These are phyloP conservation scores for Benincasa hispida DNA, from an alignment of 306 rosid genomes.

Conservation along the genomic window DNA sequence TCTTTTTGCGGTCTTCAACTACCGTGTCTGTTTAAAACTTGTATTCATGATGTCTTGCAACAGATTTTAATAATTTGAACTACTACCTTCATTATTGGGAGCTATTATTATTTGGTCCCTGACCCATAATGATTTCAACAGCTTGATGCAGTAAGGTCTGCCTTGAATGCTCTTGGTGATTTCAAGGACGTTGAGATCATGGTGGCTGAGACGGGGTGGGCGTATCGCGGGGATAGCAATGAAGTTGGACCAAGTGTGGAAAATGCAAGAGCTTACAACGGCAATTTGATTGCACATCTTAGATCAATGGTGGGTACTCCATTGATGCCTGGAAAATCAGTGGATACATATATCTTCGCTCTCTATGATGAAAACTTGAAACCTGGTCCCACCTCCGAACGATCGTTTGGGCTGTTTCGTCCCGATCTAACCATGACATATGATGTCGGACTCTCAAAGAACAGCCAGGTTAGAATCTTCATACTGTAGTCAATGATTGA, in stretches of 20 bases:
- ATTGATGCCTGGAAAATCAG: conserved; percentile 79
- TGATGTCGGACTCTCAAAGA: conserved; percentile 64
- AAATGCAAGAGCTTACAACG: conserved; percentile 83
- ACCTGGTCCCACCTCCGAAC: conserved; percentile 62
- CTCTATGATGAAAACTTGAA: conserved; percentile 73
- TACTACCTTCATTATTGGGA: neutral
- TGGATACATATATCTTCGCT: conserved; percentile 65
- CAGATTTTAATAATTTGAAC: neutral
- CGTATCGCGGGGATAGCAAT: conserved; percentile 59
- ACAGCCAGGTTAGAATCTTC: conserved; percentile 39
- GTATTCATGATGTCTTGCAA: neutral
- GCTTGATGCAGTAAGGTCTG: conserved; percentile 86
- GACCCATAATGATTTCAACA: conserved; percentile 13
- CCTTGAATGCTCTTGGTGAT: conserved; percentile 37
- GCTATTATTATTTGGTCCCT: neutral
- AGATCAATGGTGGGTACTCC: conserved; percentile 86
- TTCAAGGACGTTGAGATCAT: conserved; percentile 52
- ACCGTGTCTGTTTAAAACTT: neutral
- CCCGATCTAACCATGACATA: conserved; percentile 51
- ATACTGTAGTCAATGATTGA: neutral
- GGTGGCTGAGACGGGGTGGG: conserved; percentile 97
- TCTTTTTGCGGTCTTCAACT: neutral
- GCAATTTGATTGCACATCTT: conserved; percentile 74
- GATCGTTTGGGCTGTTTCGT: conserved; percentile 63
- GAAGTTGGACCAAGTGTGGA: conserved; percentile 62